Evolutionary conservation across 176 grass and related monocot genomes (phyloP).

Genomic region (Dactylis glomerata): DNA sequence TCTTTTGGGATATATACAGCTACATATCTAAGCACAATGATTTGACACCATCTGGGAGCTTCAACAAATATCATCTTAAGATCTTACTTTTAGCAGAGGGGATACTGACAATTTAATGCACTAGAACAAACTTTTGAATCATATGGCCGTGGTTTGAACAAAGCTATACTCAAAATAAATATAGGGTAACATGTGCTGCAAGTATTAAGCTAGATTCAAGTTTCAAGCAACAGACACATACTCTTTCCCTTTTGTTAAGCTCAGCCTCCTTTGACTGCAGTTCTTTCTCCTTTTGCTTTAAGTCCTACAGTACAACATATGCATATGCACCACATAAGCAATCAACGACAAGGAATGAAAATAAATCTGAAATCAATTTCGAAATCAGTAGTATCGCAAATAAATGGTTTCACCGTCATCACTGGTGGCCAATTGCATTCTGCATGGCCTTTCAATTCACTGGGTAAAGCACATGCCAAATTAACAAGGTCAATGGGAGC

Average conservation of each 20-base stretch:
- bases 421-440: too few relatives aligned
- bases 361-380: conserved; percentile 17
- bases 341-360: conserved; percentile 2
- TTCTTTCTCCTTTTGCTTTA: conserved; percentile 81
- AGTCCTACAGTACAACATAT: conserved; percentile 43
- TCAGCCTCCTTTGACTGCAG: conserved; percentile 82
- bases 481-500: conserved; percentile 2
- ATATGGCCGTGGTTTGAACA: conserved; percentile 1
- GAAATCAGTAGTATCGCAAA: neutral
- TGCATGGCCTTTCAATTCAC: neutral
- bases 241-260: conserved; percentile 89
- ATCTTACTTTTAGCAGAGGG: neutral
- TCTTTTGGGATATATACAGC: neutral
- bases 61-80: neutral
- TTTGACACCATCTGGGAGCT: neutral
- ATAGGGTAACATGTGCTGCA: neutral
- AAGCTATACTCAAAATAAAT: neutral
- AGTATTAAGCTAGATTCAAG: neutral
- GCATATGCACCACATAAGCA: neutral
- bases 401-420: neutral
- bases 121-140: neutral
- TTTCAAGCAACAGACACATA: conserved; percentile 31
- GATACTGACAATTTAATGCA: neutral
- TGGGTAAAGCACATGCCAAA: neutral
- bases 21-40: conserved; percentile 14